A percentile compares a stretch with the other conserved stretches of the same genome.
Conservation (phyloP, 2,329 filamentous ascomycete genomes). For the Ophiocordyceps polyrhachis-furcata region DNA sequence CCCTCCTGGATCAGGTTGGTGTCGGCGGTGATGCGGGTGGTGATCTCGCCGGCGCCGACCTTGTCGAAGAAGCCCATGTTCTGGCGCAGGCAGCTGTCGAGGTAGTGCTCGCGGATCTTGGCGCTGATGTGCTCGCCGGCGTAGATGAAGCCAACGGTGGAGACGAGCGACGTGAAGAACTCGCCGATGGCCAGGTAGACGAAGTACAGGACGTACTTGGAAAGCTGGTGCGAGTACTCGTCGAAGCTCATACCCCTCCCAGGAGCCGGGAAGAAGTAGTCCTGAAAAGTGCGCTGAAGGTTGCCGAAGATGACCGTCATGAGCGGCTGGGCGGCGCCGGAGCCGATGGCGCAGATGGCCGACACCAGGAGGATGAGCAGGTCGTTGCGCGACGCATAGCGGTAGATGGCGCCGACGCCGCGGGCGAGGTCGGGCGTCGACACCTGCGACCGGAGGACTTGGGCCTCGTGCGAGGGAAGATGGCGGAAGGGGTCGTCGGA, state of each 20-base stretch:
- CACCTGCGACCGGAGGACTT: neutral
- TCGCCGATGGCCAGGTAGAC: slow-evolving; percentile 43
- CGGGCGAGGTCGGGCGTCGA: slow-evolving; percentile 7
- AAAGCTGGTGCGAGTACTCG: slow-evolving; percentile 28
- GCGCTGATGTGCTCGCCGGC: slow-evolving; percentile 61
- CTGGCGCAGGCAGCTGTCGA: slow-evolving; percentile 66
- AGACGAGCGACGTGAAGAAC: slow-evolving; percentile 29
- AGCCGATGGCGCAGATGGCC: slow-evolving; percentile 27
- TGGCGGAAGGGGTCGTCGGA: slow-evolving; percentile 3
- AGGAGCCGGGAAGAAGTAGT: slow-evolving; percentile 5
- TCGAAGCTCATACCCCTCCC: slow-evolving; percentile 29
- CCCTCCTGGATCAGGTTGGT: slow-evolving; percentile 88
- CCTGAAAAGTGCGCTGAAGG: neutral
- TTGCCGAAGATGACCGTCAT: slow-evolving; percentile 41
- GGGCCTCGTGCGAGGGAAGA: neutral
- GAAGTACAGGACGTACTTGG: slow-evolving; percentile 53
- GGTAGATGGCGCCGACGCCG: slow-evolving; percentile 22
- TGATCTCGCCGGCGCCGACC: slow-evolving; percentile 80
- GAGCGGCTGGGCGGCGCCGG: slow-evolving; percentile 35
- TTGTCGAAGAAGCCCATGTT: slow-evolving; percentile 92
- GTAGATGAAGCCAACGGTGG: slow-evolving; percentile 81
- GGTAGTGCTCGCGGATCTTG: slow-evolving; percentile 67
- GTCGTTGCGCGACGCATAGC: slow-evolving; percentile 34
- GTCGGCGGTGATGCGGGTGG: slow-evolving; percentile 83
- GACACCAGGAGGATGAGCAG: slow-evolving; percentile 27